phyloP scores from a whole-genome alignment of 345 rosid species.

The Acer negundo region DNA sequence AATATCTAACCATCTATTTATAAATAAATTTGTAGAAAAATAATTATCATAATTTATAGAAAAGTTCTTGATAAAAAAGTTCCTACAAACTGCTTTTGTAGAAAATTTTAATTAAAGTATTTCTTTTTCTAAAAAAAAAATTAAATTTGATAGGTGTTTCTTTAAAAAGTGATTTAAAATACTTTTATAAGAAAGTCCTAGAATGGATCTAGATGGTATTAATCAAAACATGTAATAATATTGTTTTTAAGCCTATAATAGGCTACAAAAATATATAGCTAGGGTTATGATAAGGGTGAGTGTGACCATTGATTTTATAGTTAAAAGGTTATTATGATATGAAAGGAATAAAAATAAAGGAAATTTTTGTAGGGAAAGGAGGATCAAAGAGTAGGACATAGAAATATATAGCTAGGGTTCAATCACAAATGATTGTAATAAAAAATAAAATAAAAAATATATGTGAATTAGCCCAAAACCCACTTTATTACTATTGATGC shows the following conservation, averaged over 20 bases:
- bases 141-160: too few relatives aligned
- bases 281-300: not conserved
- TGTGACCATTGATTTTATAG: not conserved
- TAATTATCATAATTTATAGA: too few relatives aligned
- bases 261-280: not conserved
- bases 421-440: not conserved
- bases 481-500: not conserved
- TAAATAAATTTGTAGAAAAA: too few relatives aligned
- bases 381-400: not conserved
- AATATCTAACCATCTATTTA: too few relatives aligned
- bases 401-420: not conserved
- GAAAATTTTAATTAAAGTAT: too few relatives aligned
- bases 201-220: not conserved
- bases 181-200: not conserved
- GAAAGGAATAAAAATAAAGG: not conserved
- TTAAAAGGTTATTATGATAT: not conserved
- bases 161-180: not conserved
- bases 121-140: too few relatives aligned
- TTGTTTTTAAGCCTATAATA: not conserved
- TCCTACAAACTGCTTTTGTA: too few relatives aligned
- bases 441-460: too few relatives aligned
- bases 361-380: conserved; percentile 1
- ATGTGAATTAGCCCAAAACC: not conserved
- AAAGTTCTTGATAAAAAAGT: too few relatives aligned
- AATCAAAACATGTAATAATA: not conserved